Evolutionary conservation across 306 rosid species (phyloP), one percentile per base, ranked within the genome.

Genomic region (Carpinus fangiana): DNA sequence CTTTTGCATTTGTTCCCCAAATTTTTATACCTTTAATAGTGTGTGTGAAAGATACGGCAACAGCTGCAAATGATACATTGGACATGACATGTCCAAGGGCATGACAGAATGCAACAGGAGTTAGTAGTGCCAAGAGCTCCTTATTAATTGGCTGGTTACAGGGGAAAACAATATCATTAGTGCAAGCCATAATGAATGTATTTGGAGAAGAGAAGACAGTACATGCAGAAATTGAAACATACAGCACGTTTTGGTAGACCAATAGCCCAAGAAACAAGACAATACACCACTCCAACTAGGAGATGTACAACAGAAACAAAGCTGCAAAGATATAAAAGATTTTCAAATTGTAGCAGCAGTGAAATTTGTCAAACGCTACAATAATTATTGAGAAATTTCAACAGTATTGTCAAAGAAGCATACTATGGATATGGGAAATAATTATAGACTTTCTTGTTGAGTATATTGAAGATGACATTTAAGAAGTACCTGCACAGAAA

Each of bases 1-100:
- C 50, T 17, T 70, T 41, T 20, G 10, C 7, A 67, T 52, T 41
- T 68, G 34, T 54, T 41, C 21, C 21, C 57, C 50, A 73, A 69
- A 14, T 26, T 16, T 20, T 31, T 56, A 26, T 77, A 94, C 98
- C 97, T 90, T 94, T 94, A 69, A 92, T 54, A 31, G 98, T 94
- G 74, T 94, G 98, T 1, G 97, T 92, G 88, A 94, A 94, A 45
- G 98, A 94, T 74, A 94, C 98, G 43, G 97, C 98, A 53, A 94
- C 98, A 4, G 98, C 98, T 9, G 98, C 98, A 79, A 94, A 94
- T 70, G 97, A 94, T 20, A 94, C 98, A 87, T 94, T 94, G 81
- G 93, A 88, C 85, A 90, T 92, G 80, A 94, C 98, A 75, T 94
- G 98, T 82, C 98, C 98, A 70, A 94, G 84, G 20, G 97, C 97